Evolutionary conservation across 202 grass and related monocot genomes (phyloP), one percentile per base, ranked within the genome.

Genomic region (Eragrostis tef): DNA sequence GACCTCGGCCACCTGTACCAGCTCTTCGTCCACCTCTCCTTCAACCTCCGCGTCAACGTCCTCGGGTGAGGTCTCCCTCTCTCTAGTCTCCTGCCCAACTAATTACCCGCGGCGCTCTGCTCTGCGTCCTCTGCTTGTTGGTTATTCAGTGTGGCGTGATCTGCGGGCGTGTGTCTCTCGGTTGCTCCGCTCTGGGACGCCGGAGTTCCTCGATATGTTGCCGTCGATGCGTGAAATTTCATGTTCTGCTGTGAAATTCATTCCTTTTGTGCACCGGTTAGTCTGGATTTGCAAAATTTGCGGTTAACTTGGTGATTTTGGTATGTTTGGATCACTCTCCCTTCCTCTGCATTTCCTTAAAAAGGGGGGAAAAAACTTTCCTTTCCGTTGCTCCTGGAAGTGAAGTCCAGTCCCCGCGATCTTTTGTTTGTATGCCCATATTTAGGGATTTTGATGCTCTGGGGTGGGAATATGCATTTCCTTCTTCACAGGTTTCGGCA

Each of bases 1-100:
- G 91, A 93, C 76, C 83, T 93, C 6, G 91, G 88, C 12, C 88
- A 88, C 83, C 88, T 94, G 20, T 94, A 87, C 88, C 88, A 94
- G 80, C 88, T 94, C 72, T 91, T 94, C 80, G 71, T 94, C 14
- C 86, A 94, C 77, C 92, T 94, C 58, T 88, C 84, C 67, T 91
- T 94, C 74, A 90, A 91, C 75, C 92, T 94, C 77, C 71, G 89
- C 81, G 92, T 89, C 62, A 94, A 94, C 79, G 71, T 94, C 21
- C 64, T 94, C 41, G 92, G 92, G 92, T 94, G 69, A 70, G 68
- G 24, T 44, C 50, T 9, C 26, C 27, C 66, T 58, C 71, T 31
- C 29, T 31, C 29, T 31, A 1, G 1, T 31, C 29, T 45, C 3
- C 65, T 12, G 42, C 3, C 56, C 6, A 31, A 4, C 5, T 20